Base-by-base conservation (phyloP, 1,284 basidiomycete genomes). In the Ceratobasidium sp. region DNA sequence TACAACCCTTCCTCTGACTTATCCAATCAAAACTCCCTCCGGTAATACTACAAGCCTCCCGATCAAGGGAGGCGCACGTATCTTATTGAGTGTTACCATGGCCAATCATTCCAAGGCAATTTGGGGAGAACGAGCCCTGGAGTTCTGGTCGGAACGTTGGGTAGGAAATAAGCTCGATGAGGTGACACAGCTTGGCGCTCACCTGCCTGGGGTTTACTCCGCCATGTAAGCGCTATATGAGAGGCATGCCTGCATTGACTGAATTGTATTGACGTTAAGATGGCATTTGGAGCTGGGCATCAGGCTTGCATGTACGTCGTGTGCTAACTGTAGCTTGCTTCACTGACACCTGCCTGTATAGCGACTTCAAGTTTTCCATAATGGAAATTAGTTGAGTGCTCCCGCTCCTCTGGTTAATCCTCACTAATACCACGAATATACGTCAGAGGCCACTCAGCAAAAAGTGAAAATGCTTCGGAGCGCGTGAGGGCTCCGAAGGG, bases 361-460 rank as follows among this genome's bases (percentile, higher is more conserved):
- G 64, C 34, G 64, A 52, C 12, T 67, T 67, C 50, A 67, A 67
- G 64, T 67, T 67, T 45, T 50, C 64, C 8, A 13, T 67, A 7
- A 32, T 67, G 52, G 64, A 67, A 52, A 67, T 45, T 40, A 67
- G 64, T 67, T 67, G 47, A 22, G 64, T 67, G 13, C 35, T 15
- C 20, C 15, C 17, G 15, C 52, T 6, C 10, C 12, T 54, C 32
- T 54, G 6, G 29, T 31, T 45, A 1, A 6, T 29, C 27, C 15
- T 31, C 29, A 4, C 3, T 32, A 22, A 17, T 54, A 17, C 54
- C 40, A 6, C 22, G 6, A 2, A 8, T 32, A 4, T 12, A 6
- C 25, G 22, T 22, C 27, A 67, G 52, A 67, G 52, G 64, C 55
- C n/a, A n/a, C n/a, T n/a, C n/a, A n/a, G n/a, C n/a, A n/a, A n/a